Conservation (phyloP, 768 basidiomycete species). For the Polyporus arcularius region DNA sequence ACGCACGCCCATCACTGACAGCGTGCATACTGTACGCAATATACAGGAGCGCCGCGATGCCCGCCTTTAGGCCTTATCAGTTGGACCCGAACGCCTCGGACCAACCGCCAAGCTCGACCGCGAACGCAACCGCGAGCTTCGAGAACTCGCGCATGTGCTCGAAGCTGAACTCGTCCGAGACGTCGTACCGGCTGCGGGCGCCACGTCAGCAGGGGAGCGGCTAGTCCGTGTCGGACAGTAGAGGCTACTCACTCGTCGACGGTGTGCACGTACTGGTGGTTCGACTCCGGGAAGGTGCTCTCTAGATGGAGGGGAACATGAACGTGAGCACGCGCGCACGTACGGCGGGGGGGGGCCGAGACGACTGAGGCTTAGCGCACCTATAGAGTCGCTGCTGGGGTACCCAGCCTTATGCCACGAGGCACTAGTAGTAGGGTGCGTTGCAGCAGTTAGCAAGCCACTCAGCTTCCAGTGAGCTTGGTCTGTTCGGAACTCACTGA, state of each 20-base stretch:
- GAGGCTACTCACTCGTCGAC: slow-evolving; percentile 65
- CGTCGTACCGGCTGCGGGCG: slow-evolving; percentile 68
- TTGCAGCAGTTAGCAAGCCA: too few relatives aligned
- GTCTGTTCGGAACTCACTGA: slow-evolving; percentile 78
- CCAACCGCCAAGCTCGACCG: slow-evolving; percentile 51
- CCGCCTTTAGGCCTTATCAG: too few relatives aligned
- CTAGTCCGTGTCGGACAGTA: neutral
- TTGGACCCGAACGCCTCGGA: slow-evolving; percentile 18
- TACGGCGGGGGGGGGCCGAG: too few relatives aligned
- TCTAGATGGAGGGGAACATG: slow-evolving; percentile 37
- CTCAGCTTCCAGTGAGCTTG: too few relatives aligned
- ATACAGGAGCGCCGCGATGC: too few relatives aligned
- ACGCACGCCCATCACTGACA: too few relatives aligned
- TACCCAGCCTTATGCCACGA: slow-evolving; percentile 89
- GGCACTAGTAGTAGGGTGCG: too few relatives aligned
- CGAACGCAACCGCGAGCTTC: slow-evolving; percentile 55
- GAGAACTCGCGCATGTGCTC: slow-evolving; percentile 78
- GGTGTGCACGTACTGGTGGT: slow-evolving; percentile 77
- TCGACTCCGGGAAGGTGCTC: slow-evolving; percentile 74
- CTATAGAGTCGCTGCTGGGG: slow-evolving; percentile 81
- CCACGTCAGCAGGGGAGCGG: too few relatives aligned
- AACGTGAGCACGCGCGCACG: neutral
- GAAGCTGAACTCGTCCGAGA: slow-evolving; percentile 89
- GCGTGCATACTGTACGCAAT: too few relatives aligned
- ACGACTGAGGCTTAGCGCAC: slow-evolving; percentile 38